Evolutionary conservation across 1,139 yeast species (phyloP).

Genomic region (Zygoascus sp.): DNA sequence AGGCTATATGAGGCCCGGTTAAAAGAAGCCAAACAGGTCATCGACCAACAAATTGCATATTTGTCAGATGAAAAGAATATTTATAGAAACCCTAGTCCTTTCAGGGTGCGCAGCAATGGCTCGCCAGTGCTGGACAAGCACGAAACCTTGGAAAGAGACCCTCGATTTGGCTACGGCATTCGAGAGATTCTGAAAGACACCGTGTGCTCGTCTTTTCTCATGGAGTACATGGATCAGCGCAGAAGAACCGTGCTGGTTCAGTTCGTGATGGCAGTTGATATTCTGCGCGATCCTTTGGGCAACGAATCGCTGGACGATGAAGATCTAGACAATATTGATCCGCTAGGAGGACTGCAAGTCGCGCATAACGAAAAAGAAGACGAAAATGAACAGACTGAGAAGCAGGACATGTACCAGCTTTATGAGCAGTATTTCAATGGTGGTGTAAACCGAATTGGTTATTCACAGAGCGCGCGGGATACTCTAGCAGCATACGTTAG

Average conservation of each 20-base stretch:
- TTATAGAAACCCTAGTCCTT: not conserved
- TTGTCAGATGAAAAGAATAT: slow-evolving; percentile 20
- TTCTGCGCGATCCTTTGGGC: slow-evolving; percentile 68
- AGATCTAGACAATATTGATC: slow-evolving; percentile 28
- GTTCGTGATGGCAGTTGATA: slow-evolving; percentile 65
- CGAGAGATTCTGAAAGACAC: slow-evolving; percentile 45
- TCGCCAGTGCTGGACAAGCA: not conserved
- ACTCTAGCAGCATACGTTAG: slow-evolving; percentile 29
- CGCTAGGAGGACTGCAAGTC: slow-evolving; percentile 27
- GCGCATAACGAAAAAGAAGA: slow-evolving; percentile 21
- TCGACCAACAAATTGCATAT: slow-evolving; percentile 28
- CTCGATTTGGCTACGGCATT: slow-evolving; percentile 37
- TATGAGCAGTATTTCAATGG: slow-evolving; percentile 42
- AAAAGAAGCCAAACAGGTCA: slow-evolving; percentile 25
- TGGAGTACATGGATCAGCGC: slow-evolving; percentile 52
- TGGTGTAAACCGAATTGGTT: slow-evolving; percentile 22
- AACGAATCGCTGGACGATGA: slow-evolving; percentile 40
- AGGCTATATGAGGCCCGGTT: slow-evolving; percentile 29
- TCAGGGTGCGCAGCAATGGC: not conserved
- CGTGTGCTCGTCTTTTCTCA: slow-evolving; percentile 47
- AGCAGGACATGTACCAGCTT: slow-evolving; percentile 39
- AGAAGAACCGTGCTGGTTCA: slow-evolving; percentile 45
- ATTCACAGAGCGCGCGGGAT: slow-evolving; percentile 22
- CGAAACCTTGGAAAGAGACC: slow-evolving; percentile 17
- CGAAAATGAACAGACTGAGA: slow-evolving; percentile 18